Base-by-base conservation (phyloP, 1,284 basidiomycete species). In the Apiotrichum domesticum region DNA sequence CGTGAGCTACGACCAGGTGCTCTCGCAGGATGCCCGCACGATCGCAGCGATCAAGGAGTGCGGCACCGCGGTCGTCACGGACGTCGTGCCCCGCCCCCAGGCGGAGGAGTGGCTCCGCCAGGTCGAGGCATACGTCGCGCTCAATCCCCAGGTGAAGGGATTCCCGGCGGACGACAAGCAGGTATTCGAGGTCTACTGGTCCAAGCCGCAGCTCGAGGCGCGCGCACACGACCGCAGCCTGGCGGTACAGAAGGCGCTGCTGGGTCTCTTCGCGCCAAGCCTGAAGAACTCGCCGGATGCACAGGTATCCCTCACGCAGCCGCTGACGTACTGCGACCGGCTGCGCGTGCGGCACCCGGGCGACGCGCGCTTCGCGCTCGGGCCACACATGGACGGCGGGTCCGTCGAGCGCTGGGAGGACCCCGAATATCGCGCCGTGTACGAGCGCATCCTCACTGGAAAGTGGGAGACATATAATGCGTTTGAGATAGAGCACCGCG, bases 351-450 rank as follows among this genome's bases (percentile, higher is more conserved):
- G 88, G 5, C 80, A 80, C 37, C 87, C 88, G 0, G 88, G 88
- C 0, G 87, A 88, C 63, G 73, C 78, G 4, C 79, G 80, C 48
- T 91, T 90, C 82, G 79, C 80, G 6, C 76, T 90, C 3, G 87
- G 85, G 0, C 84, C 87, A 4, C 88, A 91, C 66, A 79, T 87
- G 48, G 88, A 91, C 66, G 85, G 85, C 0, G 88, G 87, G 0
- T 81, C 83, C 4, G 76, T 89, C 34, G 87, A 91, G 72, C 76
- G 86, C 0, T 90, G 88, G 88, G 87, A 90, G 71, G 88, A 90
- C 69, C 72, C 77, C 0, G 75, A 70, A 1, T 87, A 84, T 67
- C 76, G 85, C n/a, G 67, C 64, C 1, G 84, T 83, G 29, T 90
- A 84, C 71, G 46, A 63, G 3, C 66, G 76, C 11, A 85, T 90